Conservation (phyloP, 2,329 filamentous ascomycete genomes). For the Botrytis hyacinthi region DNA sequence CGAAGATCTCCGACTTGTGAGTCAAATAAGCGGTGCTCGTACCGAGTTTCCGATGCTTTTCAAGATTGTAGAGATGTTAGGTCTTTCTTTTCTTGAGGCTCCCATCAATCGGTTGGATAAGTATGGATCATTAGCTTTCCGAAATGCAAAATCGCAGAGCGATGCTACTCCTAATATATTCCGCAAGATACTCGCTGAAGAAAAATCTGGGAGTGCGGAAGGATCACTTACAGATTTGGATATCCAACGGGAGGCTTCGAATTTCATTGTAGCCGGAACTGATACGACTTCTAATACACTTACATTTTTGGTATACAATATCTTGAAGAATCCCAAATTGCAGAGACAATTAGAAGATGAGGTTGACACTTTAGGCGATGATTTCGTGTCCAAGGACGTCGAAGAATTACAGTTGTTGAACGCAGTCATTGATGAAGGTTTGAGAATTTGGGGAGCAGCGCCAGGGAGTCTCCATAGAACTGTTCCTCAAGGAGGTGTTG, state of each 20-base stretch:
- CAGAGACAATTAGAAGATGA: constrained; percentile 2
- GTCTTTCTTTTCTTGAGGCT: not conserved
- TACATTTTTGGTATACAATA: constrained; percentile 11
- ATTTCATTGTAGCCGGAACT: constrained; percentile 13
- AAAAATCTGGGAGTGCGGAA: not conserved
- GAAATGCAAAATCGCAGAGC: constrained; percentile 33
- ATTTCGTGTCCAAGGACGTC: constrained; percentile 21
- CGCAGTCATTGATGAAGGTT: constrained; percentile 39
- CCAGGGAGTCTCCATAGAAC: constrained; percentile 37
- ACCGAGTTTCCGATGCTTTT: not conserved
- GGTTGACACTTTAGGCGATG: not conserved
- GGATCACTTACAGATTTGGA: not conserved
- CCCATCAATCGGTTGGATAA: rapidly evolving
- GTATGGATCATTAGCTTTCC: not conserved
- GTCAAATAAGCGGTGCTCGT: too few species aligned
- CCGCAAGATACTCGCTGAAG: not conserved
- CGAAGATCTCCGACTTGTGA: not conserved
- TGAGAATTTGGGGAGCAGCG: constrained; percentile 40
- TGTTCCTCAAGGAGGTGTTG: constrained; percentile 35
- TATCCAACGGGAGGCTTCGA: not conserved
- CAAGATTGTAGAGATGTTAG: not conserved
- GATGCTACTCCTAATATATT: not conserved
- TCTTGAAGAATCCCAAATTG: not conserved
- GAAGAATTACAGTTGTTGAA: constrained; percentile 36
- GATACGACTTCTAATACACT: constrained; percentile 20